These are phyloP conservation scores for Orbilia quercus DNA, from an alignment of 2,329 filamentous ascomycete species.

Conservation along the genomic window DNA sequence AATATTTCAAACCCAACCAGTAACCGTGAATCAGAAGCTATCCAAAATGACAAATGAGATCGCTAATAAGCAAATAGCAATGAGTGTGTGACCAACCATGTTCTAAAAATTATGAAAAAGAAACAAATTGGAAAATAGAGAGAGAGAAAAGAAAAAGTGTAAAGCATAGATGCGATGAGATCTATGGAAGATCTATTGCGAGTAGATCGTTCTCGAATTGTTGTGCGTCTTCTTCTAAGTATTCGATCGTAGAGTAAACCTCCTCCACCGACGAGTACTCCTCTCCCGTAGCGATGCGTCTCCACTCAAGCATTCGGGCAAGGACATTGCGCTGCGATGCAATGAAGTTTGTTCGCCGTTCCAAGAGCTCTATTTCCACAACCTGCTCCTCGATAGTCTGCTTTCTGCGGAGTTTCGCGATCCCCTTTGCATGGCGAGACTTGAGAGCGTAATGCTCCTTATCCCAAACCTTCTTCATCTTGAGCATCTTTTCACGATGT, in stretches of 20 bases:
- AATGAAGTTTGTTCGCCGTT: conserved; percentile 36
- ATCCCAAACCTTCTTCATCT: conserved; percentile 49
- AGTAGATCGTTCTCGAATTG: conserved; percentile 38
- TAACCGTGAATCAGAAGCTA: no score
- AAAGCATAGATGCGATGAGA: conserved; percentile 2
- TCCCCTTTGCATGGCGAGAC: conserved; percentile 20
- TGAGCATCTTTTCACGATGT: conserved; percentile 38
- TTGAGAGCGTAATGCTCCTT: conserved; percentile 29
- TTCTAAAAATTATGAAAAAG: no score
- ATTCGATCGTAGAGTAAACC: conserved; percentile 34
- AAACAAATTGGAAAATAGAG: background rate
- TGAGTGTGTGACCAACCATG: background rate
- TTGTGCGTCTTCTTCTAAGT: conserved; percentile 33
- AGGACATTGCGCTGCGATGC: conserved; percentile 49
- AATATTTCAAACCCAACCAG: background rate
- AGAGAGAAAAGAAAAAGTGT: background rate
- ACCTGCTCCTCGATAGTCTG: conserved; percentile 39
- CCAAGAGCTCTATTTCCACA: conserved; percentile 32
- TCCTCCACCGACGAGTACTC: conserved; percentile 18
- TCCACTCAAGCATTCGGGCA: conserved; percentile 47
- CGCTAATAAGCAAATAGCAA: background rate
- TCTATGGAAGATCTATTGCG: conserved; percentile 20
- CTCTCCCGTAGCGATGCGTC: conserved; percentile 31
- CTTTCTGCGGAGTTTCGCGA: conserved; percentile 26
- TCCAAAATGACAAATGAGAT: conserved; percentile 14